A percentile compares a stretch with the other conserved stretches of the same genome.
phyloP scores from a whole-genome alignment of 2,329 filamentous ascomycete species.

The Zymoseptoria ardabiliae region DNA sequence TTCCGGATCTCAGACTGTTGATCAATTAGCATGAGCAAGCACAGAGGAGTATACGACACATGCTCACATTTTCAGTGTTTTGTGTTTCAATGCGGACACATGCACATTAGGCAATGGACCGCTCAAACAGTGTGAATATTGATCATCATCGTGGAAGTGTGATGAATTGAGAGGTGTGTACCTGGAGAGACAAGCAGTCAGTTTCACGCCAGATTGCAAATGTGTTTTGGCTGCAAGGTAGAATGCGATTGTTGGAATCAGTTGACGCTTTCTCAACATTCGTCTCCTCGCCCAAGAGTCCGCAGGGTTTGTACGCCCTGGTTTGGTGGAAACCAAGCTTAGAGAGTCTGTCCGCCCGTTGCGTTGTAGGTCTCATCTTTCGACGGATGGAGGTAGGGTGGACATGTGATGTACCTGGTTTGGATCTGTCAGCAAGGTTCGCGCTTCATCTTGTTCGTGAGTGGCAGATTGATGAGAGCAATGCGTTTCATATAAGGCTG shows the following conservation, averaged over 20 bases:
- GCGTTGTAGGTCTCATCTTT: slow-evolving; percentile 60
- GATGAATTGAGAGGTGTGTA: slow-evolving; percentile 8
- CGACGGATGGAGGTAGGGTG: slow-evolving; percentile 20
- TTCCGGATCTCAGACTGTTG: slow-evolving; percentile 30
- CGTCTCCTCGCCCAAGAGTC: slow-evolving; percentile 9
- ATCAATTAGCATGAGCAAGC: slow-evolving; percentile 42
- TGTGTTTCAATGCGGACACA: slow-evolving; percentile 47
- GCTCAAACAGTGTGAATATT: slow-evolving; percentile 68
- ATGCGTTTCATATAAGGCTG: slow-evolving; percentile 59
- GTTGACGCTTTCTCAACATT: slow-evolving; percentile 57
- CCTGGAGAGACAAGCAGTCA: slow-evolving; percentile 17
- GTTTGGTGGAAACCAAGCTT: slow-evolving; percentile 39
- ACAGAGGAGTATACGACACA: background rate
- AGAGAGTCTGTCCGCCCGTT: slow-evolving; percentile 62
- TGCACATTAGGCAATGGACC: slow-evolving; percentile 43
- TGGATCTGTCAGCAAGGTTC: slow-evolving; percentile 25
- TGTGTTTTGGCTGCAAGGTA: background rate
- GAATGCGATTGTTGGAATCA: slow-evolving; percentile 36
- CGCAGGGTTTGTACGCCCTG: slow-evolving; percentile 21
- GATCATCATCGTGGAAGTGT: slow-evolving; percentile 53
- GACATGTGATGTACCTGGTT: slow-evolving; percentile 16
- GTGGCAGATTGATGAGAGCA: slow-evolving; percentile 16
- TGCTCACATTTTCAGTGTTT: slow-evolving; percentile 52
- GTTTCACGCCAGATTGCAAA: background rate
- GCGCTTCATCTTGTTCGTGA: slow-evolving; percentile 1